Conservation (phyloP, 495 filamentous ascomycete species). For the Chaetomium tenue region DNA sequence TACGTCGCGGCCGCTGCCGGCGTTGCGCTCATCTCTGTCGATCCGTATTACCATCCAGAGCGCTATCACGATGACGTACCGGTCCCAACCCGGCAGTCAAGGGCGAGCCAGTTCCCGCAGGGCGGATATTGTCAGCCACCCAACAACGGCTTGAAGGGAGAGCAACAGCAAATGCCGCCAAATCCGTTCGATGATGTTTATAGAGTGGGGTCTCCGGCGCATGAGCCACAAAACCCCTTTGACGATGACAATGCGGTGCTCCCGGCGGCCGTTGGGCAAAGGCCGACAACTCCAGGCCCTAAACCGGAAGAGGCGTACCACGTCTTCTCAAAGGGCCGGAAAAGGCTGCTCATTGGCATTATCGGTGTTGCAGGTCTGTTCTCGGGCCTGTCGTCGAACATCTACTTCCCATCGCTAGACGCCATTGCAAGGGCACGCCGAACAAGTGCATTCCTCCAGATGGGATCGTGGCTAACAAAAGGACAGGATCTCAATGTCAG, state of each 20-base stretch:
- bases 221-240: neutral
- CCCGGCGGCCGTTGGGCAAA: neutral
- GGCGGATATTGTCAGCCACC: neutral
- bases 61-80: neutral
- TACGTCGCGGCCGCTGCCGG: neutral
- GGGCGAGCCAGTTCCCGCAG: neutral
- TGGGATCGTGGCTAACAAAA: neutral
- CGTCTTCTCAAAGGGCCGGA: neutral
- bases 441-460: neutral
- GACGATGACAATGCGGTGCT: constrained; percentile 1
- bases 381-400: constrained; percentile 5
- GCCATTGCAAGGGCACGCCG: neutral
- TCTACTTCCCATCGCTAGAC: constrained; percentile 1
- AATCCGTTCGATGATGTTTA: constrained; percentile 2
- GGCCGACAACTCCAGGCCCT: neutral
- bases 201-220: neutral
- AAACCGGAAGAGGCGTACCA: constrained; percentile 2
- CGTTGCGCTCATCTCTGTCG: neutral
- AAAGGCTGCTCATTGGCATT: neutral
- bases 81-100: neutral
- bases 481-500: constrained; percentile 1
- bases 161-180: constrained; percentile 4
- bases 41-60: neutral
- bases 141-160: neutral
- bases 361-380: constrained; percentile 2